Conservation (phyloP, 2,329 filamentous ascomycete genomes). For the Parastagonospora nodorum region DNA sequence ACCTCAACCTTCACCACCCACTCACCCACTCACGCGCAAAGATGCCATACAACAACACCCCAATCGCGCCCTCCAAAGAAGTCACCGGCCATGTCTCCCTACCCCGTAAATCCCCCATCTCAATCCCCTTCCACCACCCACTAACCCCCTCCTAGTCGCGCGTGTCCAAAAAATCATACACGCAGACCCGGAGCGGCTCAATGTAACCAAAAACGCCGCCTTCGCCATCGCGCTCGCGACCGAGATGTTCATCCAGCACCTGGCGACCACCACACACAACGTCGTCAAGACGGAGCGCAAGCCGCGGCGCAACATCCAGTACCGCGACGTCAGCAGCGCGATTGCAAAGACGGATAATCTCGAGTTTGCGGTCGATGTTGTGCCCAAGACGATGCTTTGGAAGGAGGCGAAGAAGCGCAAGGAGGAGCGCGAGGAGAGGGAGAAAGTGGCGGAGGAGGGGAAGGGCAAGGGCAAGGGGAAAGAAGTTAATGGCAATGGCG, state of each 20-base stretch:
- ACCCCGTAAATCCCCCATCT: slow-evolving; percentile 66
- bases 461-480: slow-evolving; percentile 12
- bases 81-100: slow-evolving; percentile 83
- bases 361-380: slow-evolving; percentile 89
- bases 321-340: slow-evolving; percentile 89
- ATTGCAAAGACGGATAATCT: slow-evolving; percentile 89
- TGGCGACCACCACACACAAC: slow-evolving; percentile 82
- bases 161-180: slow-evolving; percentile 95
- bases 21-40: slow-evolving; percentile 14
- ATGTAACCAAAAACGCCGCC: slow-evolving; percentile 86
- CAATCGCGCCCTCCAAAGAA: slow-evolving; percentile 79
- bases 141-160: slow-evolving; percentile 65
- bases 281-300: slow-evolving; percentile 91
- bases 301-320: slow-evolving; percentile 91
- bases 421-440: slow-evolving; percentile 44
- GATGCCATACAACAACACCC: slow-evolving; percentile 91
- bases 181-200: slow-evolving; percentile 78
- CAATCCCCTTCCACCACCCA: background rate
- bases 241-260: slow-evolving; percentile 94
- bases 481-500: slow-evolving; percentile 7
- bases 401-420: slow-evolving; percentile 73
- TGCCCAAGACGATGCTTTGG: slow-evolving; percentile 83
- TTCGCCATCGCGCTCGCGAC: slow-evolving; percentile 93
- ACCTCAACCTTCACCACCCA: slow-evolving; percentile 1
- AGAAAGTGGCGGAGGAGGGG: slow-evolving; percentile 46